Percentiles rank a stretch among this genome's conserved stretches.
These are phyloP conservation scores for Cytospora mali DNA, from an alignment of 2,329 filamentous ascomycete species.

Conservation along the genomic window DNA sequence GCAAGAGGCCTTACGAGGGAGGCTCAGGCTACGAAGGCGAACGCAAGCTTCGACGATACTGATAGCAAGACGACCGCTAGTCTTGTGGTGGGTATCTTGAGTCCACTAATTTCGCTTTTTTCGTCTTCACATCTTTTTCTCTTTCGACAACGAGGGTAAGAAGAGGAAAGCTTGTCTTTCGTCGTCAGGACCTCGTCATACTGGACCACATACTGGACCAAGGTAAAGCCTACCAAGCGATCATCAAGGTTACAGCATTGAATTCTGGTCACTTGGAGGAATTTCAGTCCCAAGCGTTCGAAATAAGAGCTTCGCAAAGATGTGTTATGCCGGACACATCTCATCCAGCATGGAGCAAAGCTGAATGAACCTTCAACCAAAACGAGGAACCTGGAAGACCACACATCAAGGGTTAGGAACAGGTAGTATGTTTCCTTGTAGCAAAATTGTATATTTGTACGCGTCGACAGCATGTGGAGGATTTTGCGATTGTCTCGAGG, in stretches of 20 bases:
- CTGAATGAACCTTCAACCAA: background rate
- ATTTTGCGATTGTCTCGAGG: conserved; percentile 29
- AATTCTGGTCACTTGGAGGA: background rate
- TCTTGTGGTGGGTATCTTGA: conserved; percentile 52
- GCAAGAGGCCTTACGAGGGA: conserved; percentile 75
- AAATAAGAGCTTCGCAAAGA: background rate
- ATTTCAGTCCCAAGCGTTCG: background rate
- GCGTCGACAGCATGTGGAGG: conserved; percentile 6
- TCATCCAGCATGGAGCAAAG: background rate
- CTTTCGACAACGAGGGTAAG: conserved; percentile 36
- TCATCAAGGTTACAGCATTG: conserved; percentile 1
- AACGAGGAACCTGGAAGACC: conserved; percentile 2
- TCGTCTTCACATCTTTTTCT: conserved; percentile 31
- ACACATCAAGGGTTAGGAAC: conserved; percentile 21
- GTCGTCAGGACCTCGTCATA: background rate
- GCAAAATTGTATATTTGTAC: conserved; percentile 19
- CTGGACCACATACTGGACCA: conserved; percentile 5
- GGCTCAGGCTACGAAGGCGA: conserved; percentile 75
- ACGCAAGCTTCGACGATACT: conserved; percentile 67
- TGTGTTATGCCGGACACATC: background rate
- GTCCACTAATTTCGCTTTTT: conserved; percentile 31
- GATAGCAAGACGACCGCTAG: conserved; percentile 41
- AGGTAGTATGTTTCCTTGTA: conserved; percentile 28
- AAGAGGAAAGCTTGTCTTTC: conserved; percentile 23
- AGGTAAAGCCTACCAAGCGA: conserved; percentile 16